Percentiles rank a stretch among this genome's conserved stretches.
phyloP scores from a whole-genome alignment of 2,329 filamentous ascomycete species.

The Calycina herbarum region DNA sequence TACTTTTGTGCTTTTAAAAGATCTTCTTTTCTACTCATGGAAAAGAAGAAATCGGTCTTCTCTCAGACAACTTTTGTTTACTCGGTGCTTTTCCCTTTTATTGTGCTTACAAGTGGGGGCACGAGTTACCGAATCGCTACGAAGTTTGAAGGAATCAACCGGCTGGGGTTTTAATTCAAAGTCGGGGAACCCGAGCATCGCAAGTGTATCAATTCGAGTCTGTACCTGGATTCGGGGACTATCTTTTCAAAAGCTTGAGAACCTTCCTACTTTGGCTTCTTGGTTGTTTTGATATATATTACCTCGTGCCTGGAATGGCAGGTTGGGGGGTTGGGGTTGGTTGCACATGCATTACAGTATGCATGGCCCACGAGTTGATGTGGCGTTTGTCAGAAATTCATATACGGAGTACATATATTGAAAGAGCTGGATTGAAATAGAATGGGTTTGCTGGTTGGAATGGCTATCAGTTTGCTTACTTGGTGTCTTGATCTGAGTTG shows the following conservation, averaged over 20 bases:
- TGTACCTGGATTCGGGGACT: background rate
- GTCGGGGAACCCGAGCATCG: background rate
- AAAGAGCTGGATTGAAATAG: background rate
- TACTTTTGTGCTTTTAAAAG: background rate
- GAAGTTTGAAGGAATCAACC: background rate
- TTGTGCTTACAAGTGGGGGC: background rate
- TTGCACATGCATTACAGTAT: conserved; percentile 1
- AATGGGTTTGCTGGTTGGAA: background rate
- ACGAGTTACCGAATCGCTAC: background rate
- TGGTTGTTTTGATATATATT: background rate
- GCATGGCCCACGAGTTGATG: background rate
- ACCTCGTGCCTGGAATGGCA: background rate
- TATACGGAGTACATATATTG: background rate
- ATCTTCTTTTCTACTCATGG: background rate
- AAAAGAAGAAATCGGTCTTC: background rate
- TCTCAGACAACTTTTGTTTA: background rate
- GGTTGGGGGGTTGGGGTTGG: background rate
- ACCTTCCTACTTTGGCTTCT: background rate
- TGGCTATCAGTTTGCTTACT: background rate
- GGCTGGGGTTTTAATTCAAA: background rate
- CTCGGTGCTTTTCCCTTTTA: background rate
- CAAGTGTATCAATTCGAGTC: background rate
- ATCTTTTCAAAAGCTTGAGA: background rate
- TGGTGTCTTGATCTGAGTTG: background rate
- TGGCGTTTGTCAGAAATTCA: conserved; percentile 2